These are phyloP conservation scores for Capsicum chinense DNA, from an alignment of 257 asterid species.

Conservation along the genomic window DNA sequence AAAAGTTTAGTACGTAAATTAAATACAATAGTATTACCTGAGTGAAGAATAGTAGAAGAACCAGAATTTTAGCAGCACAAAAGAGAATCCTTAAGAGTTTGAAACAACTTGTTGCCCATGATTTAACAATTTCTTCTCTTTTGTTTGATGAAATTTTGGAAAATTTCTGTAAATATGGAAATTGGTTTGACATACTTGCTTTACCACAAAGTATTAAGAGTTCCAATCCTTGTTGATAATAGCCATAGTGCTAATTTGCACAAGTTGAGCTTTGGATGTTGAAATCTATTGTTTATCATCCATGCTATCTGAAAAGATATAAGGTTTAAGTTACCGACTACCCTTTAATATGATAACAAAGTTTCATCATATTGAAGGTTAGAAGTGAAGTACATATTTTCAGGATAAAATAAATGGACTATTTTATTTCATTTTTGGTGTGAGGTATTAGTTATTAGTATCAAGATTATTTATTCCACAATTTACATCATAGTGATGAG, in stretches of 20 bases:
- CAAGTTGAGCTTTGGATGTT: conserved; percentile 45
- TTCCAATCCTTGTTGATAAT: conserved; percentile 72
- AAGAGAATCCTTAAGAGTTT: conserved; percentile 51
- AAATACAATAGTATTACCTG: conserved; percentile 49
- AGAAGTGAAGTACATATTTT: too few relatives aligned
- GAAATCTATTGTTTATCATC: conserved; percentile 38
- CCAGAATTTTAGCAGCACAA: conserved; percentile 48
- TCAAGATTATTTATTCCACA: too few relatives aligned
- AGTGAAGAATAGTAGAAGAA: conserved; percentile 57
- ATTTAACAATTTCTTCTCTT: conserved; percentile 52
- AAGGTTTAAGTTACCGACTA: too few relatives aligned
- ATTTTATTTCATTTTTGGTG: too few relatives aligned
- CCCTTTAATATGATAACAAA: too few relatives aligned
- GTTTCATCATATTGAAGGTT: too few relatives aligned
- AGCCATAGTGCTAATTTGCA: conserved; percentile 46
- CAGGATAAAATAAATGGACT: too few relatives aligned
- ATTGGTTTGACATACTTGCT: conserved; percentile 51
- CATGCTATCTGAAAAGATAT: conserved; percentile 45
- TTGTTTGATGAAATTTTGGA: conserved; percentile 43
- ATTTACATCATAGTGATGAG: too few relatives aligned
- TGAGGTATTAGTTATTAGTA: too few relatives aligned
- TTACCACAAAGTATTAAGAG: conserved; percentile 62
- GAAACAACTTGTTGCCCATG: conserved; percentile 64
- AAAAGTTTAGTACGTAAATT: neutral
- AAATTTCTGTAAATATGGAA: conserved; percentile 64